phyloP scores from a whole-genome alignment of 148 eudicot genomes.

The Nyssa sinensis region DNA sequence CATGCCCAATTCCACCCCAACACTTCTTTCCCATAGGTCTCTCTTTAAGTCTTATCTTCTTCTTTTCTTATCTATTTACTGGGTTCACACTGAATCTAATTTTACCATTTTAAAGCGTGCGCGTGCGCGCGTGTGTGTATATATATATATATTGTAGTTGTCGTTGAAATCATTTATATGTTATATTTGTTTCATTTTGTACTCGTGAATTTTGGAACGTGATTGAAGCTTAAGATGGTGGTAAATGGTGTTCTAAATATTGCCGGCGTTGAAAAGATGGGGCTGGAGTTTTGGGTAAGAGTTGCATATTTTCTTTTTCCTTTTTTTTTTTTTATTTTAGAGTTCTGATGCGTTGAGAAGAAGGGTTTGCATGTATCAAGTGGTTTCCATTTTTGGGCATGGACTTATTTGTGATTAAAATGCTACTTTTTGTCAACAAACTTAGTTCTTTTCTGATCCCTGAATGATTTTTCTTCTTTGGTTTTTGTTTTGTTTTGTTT shows the following conservation, averaged over 20 bases:
- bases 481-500: neutral
- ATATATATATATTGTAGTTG: no score
- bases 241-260: neutral
- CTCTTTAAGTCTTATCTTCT: neutral
- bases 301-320: conserved; percentile 7
- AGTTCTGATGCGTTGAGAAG: no score
- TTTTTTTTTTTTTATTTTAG: neutral
- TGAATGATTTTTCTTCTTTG: neutral
- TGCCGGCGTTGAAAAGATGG: conserved; percentile 2
- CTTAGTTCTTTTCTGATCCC: neutral
- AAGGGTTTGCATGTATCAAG: conserved; percentile 7
- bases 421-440: no score
- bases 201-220: neutral
- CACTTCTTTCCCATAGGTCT: conserved; percentile 35
- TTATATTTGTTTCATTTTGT: neutral
- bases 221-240: neutral
- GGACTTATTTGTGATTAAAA: no score
- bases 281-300: conserved; percentile 7
- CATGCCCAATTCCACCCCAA: conserved; percentile 27
- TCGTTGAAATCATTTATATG: neutral
- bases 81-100: no score
- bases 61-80: conserved; percentile 13
- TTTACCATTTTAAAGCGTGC: conserved; percentile 7
- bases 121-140: no score
- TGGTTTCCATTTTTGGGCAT: no score